A percentile compares a stretch with the other conserved stretches of the same genome.
Evolutionary conservation across 495 filamentous ascomycete genomes (phyloP).

Genomic region (Neurospora tetraspora): DNA sequence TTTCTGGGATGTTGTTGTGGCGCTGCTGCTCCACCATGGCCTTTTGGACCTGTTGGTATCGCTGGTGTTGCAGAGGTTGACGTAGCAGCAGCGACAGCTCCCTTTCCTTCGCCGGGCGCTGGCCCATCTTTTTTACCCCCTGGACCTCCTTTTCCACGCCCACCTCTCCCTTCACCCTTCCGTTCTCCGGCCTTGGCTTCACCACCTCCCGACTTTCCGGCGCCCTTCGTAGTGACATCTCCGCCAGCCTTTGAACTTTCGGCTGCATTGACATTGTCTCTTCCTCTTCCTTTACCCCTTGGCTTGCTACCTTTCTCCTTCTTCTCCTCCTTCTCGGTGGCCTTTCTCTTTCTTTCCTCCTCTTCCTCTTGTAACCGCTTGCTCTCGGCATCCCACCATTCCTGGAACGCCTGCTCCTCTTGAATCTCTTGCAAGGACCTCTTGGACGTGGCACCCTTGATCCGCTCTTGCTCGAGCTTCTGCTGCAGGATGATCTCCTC

Average conservation of each 20-base stretch:
- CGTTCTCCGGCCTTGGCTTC: not conserved
- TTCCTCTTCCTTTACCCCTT: slow-evolving; percentile 1
- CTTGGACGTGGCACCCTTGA: slow-evolving; percentile 76
- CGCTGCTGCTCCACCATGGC: not conserved
- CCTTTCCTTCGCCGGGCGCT: not conserved
- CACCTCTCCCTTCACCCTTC: slow-evolving; percentile 20
- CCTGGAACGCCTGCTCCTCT: slow-evolving; percentile 89
- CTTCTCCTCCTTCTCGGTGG: slow-evolving; percentile 16
- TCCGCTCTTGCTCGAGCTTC: slow-evolving; percentile 69
- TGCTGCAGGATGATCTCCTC: slow-evolving; percentile 86
- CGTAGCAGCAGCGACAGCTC: not conserved
- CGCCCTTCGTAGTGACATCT: not conserved
- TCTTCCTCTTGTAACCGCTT: slow-evolving; percentile 56
- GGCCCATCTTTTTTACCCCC: slow-evolving; percentile 14
- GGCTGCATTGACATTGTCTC: not conserved
- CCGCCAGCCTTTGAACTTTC: not conserved
- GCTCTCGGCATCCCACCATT: slow-evolving; percentile 96
- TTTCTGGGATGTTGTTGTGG: not conserved
- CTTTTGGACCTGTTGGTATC: not conserved
- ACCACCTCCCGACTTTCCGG: not conserved
- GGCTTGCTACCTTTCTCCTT: not conserved
- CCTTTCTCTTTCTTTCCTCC: slow-evolving; percentile 33
- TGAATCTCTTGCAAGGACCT: slow-evolving; percentile 88
- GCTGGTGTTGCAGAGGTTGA: not conserved
- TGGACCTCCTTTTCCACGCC: slow-evolving; percentile 22